Conservation (phyloP, 2,329 filamentous ascomycete species). For the Xylariaceae sp. region DNA sequence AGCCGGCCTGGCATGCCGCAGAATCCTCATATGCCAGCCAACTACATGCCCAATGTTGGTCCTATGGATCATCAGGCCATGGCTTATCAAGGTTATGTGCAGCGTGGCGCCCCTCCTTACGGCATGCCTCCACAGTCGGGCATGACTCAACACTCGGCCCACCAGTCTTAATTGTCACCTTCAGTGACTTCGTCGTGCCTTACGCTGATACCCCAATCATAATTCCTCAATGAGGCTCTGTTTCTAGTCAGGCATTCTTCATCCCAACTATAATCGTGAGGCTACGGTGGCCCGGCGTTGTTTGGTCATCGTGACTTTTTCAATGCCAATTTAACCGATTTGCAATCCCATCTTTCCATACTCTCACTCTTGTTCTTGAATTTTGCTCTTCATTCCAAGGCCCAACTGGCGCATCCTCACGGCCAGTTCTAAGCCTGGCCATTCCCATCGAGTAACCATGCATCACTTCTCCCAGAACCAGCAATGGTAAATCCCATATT, state of each 20-base stretch:
- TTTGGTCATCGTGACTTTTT: constrained; percentile 31
- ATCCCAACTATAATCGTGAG: constrained; percentile 36
- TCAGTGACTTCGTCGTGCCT: constrained; percentile 30
- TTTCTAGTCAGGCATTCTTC: constrained; percentile 32
- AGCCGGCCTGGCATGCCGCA: constrained; percentile 61
- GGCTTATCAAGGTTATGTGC: constrained; percentile 79
- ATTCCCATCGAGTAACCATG: constrained; percentile 7
- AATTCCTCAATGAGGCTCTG: constrained; percentile 45
- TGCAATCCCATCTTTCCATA: constrained; percentile 26
- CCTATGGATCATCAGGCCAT: constrained; percentile 70
- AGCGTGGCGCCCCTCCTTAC: constrained; percentile 62
- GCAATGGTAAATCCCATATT: constrained; percentile 2
- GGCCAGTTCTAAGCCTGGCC: constrained; percentile 2
- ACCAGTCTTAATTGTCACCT: constrained; percentile 57
- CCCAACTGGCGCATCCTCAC: neutral
- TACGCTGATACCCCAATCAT: constrained; percentile 52
- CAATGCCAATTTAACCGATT: constrained; percentile 24
- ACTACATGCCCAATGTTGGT: constrained; percentile 55
- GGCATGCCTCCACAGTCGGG: constrained; percentile 71
- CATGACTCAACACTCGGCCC: constrained; percentile 77
- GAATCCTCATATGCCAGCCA: constrained; percentile 56
- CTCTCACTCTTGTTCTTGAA: constrained; percentile 18
- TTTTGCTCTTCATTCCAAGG: constrained; percentile 13
- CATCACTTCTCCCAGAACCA: neutral
- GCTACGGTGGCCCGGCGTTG: constrained; percentile 42